Conservation (phyloP, 2,329 filamentous ascomycete genomes). For the Aspergillus neotritici region DNA sequence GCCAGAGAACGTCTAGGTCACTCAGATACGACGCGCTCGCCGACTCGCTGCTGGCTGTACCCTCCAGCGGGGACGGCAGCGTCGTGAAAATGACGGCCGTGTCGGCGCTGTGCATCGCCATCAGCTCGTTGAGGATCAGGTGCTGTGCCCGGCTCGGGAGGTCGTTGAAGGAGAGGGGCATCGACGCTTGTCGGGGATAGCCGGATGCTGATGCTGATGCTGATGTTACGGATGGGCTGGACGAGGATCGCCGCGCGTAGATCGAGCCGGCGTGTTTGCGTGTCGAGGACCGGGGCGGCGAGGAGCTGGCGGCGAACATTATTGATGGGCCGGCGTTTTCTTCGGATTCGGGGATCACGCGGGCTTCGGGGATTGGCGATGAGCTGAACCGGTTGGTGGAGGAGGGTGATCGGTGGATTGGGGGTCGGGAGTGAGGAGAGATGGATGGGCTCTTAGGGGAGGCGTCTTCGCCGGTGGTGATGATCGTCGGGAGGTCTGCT, state of each 20-base stretch:
- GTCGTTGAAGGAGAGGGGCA: slow-evolving; percentile 79
- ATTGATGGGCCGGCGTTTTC: slow-evolving; percentile 65
- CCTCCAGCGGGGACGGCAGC: slow-evolving; percentile 71
- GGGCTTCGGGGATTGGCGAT: slow-evolving; percentile 64
- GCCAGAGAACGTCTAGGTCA: slow-evolving; percentile 72
- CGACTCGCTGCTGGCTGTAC: slow-evolving; percentile 64
- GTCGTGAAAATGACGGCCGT: slow-evolving; percentile 81
- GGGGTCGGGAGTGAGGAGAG: slow-evolving; percentile 15
- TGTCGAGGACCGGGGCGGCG: slow-evolving; percentile 24
- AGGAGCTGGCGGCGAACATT: slow-evolving; percentile 59
- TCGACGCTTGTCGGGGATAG: slow-evolving; percentile 54
- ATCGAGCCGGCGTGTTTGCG: slow-evolving; percentile 30
- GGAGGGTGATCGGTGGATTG: slow-evolving; percentile 27
- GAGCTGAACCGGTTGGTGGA: slow-evolving; percentile 57
- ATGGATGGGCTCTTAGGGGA: slow-evolving; percentile 20
- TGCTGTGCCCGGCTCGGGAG: slow-evolving; percentile 79
- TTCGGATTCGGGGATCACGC: slow-evolving; percentile 57
- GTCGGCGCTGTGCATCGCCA: slow-evolving; percentile 60
- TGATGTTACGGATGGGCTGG: slow-evolving; percentile 18
- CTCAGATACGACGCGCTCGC: slow-evolving; percentile 69
- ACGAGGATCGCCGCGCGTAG: slow-evolving; percentile 30
- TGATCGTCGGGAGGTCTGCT: slow-evolving; percentile 21
- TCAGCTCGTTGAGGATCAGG: slow-evolving; percentile 78
- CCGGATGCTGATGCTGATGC: slow-evolving; percentile 36
- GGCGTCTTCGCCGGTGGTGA: slow-evolving; percentile 17